phyloP scores from a whole-genome alignment of 1,284 basidiomycete species.

The Irpex rosettiformis region DNA sequence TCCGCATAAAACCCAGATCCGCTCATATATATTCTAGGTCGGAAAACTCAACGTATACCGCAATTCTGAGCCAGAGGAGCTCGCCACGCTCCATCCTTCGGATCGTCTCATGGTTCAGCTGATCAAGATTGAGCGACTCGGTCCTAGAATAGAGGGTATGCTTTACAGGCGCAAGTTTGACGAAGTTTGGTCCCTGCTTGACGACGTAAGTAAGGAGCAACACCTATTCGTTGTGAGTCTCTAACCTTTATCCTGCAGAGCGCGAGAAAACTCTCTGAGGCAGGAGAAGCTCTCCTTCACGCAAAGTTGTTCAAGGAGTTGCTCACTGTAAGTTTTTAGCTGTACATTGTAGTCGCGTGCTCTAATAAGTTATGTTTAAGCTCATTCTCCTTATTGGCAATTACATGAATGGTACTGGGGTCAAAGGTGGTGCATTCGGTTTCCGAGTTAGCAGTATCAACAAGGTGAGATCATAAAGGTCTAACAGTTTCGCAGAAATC shows the following conservation, averaged over 20 bases:
- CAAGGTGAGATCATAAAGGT: constrained; percentile 66
- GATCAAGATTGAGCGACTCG: constrained; percentile 93
- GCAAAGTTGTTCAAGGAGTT: constrained; percentile 87
- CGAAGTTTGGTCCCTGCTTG: constrained; percentile 72
- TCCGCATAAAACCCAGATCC: no score
- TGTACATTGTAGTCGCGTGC: constrained; percentile 15
- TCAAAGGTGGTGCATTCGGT: constrained; percentile 96
- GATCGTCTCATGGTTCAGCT: constrained; percentile 97
- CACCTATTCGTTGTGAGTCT: constrained; percentile 13
- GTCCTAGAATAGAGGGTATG: constrained; percentile 91
- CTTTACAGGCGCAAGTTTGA: constrained; percentile 86
- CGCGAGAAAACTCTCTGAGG: constrained; percentile 76
- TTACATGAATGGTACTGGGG: constrained; percentile 96
- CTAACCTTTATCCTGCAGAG: constrained; percentile 43
- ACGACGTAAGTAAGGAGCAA: constrained; percentile 47
- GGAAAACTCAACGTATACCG: constrained; percentile 91
- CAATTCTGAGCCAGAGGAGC: constrained; percentile 84
- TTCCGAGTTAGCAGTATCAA: constrained; percentile 98
- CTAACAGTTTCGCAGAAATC: background rate
- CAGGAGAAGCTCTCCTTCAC: constrained; percentile 71
- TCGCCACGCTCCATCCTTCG: constrained; percentile 86
- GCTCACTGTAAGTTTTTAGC: constrained; percentile 57
- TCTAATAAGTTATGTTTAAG: constrained; percentile 33
- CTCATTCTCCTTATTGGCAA: constrained; percentile 95
- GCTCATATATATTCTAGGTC: no score